phyloP scores from a whole-genome alignment of 139 green algal genomes.

The Choricystis sp. region DNA sequence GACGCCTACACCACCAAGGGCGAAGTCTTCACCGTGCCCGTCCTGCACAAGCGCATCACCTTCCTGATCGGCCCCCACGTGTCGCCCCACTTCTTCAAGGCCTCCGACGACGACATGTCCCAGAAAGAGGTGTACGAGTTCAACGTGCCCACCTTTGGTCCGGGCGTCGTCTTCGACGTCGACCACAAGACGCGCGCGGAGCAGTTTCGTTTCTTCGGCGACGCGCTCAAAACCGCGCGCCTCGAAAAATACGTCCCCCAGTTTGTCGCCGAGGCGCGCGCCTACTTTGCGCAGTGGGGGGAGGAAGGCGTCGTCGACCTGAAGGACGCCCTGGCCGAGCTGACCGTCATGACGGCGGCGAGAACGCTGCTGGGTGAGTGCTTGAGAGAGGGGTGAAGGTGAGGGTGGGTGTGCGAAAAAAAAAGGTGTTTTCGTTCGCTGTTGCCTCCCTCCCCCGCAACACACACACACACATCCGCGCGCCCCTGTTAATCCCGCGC shows the following conservation, averaged over 20 bases:
- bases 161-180: slow-evolving; percentile 96
- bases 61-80: slow-evolving; percentile 89
- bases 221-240: slow-evolving; percentile 71
- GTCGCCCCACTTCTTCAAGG: slow-evolving; percentile 90
- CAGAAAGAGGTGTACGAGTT: slow-evolving; percentile 94
- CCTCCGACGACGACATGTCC: slow-evolving; percentile 73
- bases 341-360: slow-evolving; percentile 87
- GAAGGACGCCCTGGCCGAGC: slow-evolving; percentile 61
- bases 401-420: too few species aligned
- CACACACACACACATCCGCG: not conserved
- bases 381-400: not conserved
- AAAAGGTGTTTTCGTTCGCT: too few species aligned
- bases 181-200: slow-evolving; percentile 77
- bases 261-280: slow-evolving; percentile 75
- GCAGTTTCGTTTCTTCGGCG: slow-evolving; percentile 94
- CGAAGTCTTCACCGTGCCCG: slow-evolving; percentile 89
- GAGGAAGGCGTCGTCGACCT: slow-evolving; percentile 78
- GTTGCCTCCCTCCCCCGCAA: too few species aligned
- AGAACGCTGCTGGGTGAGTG: slow-evolving; percentile 66
- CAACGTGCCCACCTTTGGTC: slow-evolving; percentile 94
- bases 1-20: slow-evolving; percentile 64
- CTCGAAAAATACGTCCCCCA: slow-evolving; percentile 76
- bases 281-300: slow-evolving; percentile 81
- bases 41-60: slow-evolving; percentile 89
- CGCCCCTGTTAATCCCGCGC: slow-evolving; percentile 2